Conservation (phyloP, 805 yeast species). For the Kazachstania psychrophila region DNA sequence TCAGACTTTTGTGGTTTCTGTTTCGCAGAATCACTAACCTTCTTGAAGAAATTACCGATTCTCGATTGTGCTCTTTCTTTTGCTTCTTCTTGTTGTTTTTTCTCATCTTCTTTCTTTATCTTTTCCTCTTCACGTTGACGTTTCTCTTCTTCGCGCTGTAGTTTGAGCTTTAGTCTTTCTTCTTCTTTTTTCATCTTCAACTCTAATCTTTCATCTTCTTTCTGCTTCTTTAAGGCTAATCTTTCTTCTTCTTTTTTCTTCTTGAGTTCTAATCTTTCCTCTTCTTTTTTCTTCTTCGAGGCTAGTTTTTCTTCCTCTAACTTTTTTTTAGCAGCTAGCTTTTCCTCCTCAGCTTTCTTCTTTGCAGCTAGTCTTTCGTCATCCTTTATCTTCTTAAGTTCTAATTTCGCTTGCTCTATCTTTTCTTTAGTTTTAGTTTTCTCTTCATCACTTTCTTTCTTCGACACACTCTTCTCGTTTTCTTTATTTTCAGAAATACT, state of each 20-base stretch:
- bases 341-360: too few species aligned
- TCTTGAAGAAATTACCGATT: conserved; percentile 31
- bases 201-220: conserved; percentile 15
- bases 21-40: conserved; percentile 22
- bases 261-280: conserved; percentile 27
- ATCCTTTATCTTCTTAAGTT: conserved; percentile 12
- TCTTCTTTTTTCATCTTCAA: conserved; percentile 13
- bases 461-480: conserved; percentile 8
- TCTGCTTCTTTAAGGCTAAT: conserved; percentile 18
- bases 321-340: too few species aligned
- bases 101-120: conserved; percentile 20
- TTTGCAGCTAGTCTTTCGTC: too few species aligned
- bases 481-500: conserved; percentile 1
- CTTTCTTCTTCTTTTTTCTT: conserved; percentile 29
- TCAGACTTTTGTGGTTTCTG: conserved; percentile 21
- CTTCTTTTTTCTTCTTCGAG: conserved; percentile 17
- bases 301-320: too few species aligned
- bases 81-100: conserved; percentile 24
- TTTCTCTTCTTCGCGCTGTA: conserved; percentile 9
- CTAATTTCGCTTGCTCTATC: too few species aligned
- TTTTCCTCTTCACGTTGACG: conserved; percentile 17
- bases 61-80: conserved; percentile 32
- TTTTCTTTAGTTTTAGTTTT: conserved; percentile 12
- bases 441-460: conserved; percentile 9
- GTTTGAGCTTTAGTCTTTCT: conserved; percentile 12